Evolutionary conservation across 208 protist species (phyloP), one percentile per base, ranked within the genome.

Genomic region (Phytomonas francai): DNA sequence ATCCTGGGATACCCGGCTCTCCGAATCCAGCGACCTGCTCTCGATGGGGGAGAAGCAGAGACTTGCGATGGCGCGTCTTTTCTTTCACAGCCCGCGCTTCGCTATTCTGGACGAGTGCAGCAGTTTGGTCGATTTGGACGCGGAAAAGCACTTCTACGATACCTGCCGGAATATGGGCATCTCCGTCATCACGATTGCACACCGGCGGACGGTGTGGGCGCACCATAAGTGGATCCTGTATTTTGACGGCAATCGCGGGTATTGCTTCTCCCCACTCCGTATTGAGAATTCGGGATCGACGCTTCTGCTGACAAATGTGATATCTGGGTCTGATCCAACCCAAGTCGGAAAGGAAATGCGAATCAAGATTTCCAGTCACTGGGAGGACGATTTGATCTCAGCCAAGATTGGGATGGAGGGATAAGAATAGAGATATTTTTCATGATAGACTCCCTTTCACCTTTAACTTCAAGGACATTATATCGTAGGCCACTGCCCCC

Each of bases 101-200:
- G 92, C 92, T 42, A 94, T 97, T 66, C 76, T 97, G 7, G 92
- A 97, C 67, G 92, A 97, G 75, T 94, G 89, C 81, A 97, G 85
- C 70, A 90, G 81, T 58, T 75, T 82, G 25, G 72, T 97, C 60
- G 82, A 88, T 68, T 62, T 83, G 28, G 84, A 92, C 22, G 78
- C 88, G 45, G 88, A 95, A 74, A 45, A 72, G 59, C 66, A 79
- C 39, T 68, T 94, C 11, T 97, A 97, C 73, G 62, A 74, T 33
- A 65, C 71, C 62, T 97, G 89, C 68, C 72, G 70, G 14, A 65
- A 91, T 36, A 68, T 88, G 28, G 82, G 84, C 63, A 95, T 97
- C 67, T 88, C 91, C 14, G 76, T 92, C 57, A 85, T 97, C 60
- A 94, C 89, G 8, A 92, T 97, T 36, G 83, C 87, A 1, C 88